These are phyloP conservation scores for Xylariaceae sp. DNA, from an alignment of 2,329 filamentous ascomycete genomes.

Conservation along the genomic window DNA sequence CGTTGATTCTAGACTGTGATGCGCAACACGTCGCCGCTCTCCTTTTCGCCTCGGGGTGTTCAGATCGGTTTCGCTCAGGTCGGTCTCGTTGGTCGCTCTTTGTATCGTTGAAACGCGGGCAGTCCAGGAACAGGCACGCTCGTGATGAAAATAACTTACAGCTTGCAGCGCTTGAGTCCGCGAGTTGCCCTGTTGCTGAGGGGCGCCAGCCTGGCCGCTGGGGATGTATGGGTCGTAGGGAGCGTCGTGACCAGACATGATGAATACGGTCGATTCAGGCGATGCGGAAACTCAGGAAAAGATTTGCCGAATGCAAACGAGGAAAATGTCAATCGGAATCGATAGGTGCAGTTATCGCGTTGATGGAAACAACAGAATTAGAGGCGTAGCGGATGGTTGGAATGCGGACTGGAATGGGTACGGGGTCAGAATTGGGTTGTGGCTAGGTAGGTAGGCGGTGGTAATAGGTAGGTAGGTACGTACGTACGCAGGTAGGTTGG, in stretches of 20 bases:
- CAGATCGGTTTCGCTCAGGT: background rate
- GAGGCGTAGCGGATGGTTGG: conserved; percentile 8
- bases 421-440: background rate
- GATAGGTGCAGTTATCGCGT: background rate
- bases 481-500: background rate
- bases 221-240: conserved; percentile 91
- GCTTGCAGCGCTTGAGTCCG: conserved; percentile 68
- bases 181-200: conserved; percentile 42
- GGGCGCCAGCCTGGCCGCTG: conserved; percentile 49
- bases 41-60: background rate
- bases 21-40: background rate
- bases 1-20: background rate
- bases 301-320: background rate
- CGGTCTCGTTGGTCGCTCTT: conserved; percentile 7
- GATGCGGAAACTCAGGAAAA: background rate
- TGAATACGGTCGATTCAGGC: conserved; percentile 22
- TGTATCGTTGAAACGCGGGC: conserved; percentile 12
- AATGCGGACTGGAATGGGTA: conserved; percentile 5
- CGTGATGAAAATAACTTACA: conserved; percentile 53
- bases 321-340: background rate
- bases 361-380: conserved; percentile 8
- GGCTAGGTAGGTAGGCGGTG: background rate
- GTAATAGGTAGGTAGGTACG: conserved; percentile 1
- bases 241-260: conserved; percentile 51
- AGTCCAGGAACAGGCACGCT: conserved; percentile 20